phyloP scores from a whole-genome alignment of 2,329 filamentous ascomycete species.

The Teratosphaeria viscida region DNA sequence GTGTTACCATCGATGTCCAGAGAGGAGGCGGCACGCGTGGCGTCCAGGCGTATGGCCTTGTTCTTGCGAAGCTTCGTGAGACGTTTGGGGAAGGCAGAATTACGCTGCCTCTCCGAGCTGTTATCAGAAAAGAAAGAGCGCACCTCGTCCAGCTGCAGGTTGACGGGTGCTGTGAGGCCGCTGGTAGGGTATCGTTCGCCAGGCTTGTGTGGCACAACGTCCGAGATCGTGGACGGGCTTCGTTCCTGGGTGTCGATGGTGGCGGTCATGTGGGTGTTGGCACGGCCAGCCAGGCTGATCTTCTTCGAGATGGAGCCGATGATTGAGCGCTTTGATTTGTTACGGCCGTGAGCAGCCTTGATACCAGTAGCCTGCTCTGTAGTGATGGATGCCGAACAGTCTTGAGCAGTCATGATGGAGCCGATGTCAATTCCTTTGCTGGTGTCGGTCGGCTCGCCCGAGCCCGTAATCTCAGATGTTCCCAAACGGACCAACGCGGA shows the following conservation, averaged over 20 bases:
- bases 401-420: constrained; percentile 16
- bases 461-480: neutral
- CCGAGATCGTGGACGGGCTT: constrained; percentile 1
- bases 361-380: constrained; percentile 24
- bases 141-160: constrained; percentile 31
- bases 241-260: constrained; percentile 1
- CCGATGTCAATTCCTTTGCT: constrained; percentile 23
- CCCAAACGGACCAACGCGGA: constrained; percentile 17
- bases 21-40: constrained; percentile 10
- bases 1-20: constrained; percentile 14
- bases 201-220: constrained; percentile 23
- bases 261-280: constrained; percentile 2
- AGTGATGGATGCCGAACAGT: constrained; percentile 19
- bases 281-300: constrained; percentile 17
- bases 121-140: constrained; percentile 35
- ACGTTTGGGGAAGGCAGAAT: constrained; percentile 26
- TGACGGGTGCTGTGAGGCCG: constrained; percentile 33
- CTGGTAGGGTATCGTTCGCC: constrained; percentile 42
- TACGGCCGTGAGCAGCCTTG: constrained; percentile 14
- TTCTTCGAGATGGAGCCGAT: constrained; percentile 26
- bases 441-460: constrained; percentile 10
- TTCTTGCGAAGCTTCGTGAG: constrained; percentile 19
- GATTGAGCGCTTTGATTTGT: constrained; percentile 25
- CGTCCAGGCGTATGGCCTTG: constrained; percentile 7
- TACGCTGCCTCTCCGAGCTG: constrained; percentile 23